phyloP scores from a whole-genome alignment of 345 rosid species.

The Pistacia integerrima region DNA sequence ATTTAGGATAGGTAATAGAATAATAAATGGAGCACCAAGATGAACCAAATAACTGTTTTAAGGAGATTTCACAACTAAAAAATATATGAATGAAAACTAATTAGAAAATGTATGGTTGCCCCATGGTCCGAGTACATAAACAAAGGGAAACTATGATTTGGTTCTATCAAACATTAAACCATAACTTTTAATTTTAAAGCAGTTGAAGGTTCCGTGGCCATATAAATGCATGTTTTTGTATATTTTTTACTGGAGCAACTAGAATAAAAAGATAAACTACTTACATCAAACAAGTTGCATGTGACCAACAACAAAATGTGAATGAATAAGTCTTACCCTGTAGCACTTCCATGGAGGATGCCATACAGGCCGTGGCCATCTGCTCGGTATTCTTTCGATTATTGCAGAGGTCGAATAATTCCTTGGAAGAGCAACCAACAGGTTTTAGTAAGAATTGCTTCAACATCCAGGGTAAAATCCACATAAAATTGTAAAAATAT shows the following conservation, averaged over 20 bases:
- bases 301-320: not conserved
- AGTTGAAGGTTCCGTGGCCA: not conserved
- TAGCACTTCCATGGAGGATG: conserved; percentile 99
- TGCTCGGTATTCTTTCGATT: conserved; percentile 95
- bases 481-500: not conserved
- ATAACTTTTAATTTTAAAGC: not conserved
- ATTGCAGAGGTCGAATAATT: conserved; percentile 78
- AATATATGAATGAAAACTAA: not conserved
- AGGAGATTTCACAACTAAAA: not conserved
- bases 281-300: not conserved
- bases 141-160: not conserved
- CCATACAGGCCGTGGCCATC: conserved; percentile 99
- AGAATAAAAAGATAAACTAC: not conserved
- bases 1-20: not conserved
- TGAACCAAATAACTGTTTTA: not conserved
- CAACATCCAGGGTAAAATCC: not conserved
- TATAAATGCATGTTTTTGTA: not conserved
- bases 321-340: conserved; percentile 55
- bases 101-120: not conserved
- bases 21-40: not conserved
- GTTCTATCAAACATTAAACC: not conserved
- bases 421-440: conserved; percentile 38
- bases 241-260: not conserved
- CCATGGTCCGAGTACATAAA: not conserved
- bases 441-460: not conserved